Base-by-base conservation (phyloP, 2,329 filamentous ascomycete species). In the Cladosporium sp. region DNA sequence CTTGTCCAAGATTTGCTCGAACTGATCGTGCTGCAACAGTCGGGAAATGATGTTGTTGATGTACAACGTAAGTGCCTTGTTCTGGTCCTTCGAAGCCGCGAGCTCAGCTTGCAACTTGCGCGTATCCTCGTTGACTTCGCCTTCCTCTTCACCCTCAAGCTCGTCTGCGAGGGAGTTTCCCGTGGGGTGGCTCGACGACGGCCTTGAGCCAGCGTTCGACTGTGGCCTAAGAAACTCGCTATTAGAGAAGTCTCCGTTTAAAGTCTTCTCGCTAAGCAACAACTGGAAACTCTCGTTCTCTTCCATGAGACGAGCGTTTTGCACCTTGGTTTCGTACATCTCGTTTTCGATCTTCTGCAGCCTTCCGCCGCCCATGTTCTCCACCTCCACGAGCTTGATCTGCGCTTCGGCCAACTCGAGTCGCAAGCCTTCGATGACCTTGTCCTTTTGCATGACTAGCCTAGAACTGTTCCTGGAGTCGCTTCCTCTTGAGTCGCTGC, bases 31-130 rank as follows among this genome's bases (percentile, higher is more conserved):
- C 65, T 95, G 87, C 55, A 98, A 79, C 38, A 98, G 81, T 50
- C 93, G 86, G 68, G 93, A 93, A 67, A 98, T 95, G 68, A 98
- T 97, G 73, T 93, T 95, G 79, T 97, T 95, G 75, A 98, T 96
- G 74, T 98, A 98, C 57, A 97, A 77, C 19, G 90, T 95, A 60
- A 98, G 77, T 25, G 93, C 93, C 75, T 97, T 97, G 76, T 98
- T 97, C 74, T 95, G 85, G 67, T 95, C 92, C 72, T 88, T 92
- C 60, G 88, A 75, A 7, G 80, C 78, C 69, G 86, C 89, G 58
- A 93, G 70, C 61, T 97, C 92, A 9, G 77, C 71, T 66, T 96
- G 91, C 11, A 93, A 75, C 46, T 82, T 82, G 40, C 72, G 72
- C 39, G 83, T 78, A 56, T 73, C 71, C 53, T 88, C 84, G 40